Evolutionary conservation across 805 yeast genomes (phyloP).

Genomic region (Ogataea ramenticola): DNA sequence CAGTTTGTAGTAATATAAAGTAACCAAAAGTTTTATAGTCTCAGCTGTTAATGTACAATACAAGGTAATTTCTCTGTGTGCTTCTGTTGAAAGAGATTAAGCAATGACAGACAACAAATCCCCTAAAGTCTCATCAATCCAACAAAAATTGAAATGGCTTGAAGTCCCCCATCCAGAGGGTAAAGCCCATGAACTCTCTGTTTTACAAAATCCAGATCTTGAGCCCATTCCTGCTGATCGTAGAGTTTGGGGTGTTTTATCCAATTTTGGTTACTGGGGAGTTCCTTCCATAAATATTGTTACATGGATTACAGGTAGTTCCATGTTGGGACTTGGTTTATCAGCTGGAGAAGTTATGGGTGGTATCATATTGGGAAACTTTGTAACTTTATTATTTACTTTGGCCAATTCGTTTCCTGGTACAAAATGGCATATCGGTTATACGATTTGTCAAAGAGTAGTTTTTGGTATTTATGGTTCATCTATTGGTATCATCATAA

Average conservation of each 20-base stretch:
- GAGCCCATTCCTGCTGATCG: slow-evolving; percentile 34
- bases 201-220: slow-evolving; percentile 27
- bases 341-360: slow-evolving; percentile 18
- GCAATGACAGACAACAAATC: too few species aligned
- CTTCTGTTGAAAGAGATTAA: too few species aligned
- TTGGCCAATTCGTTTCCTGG: slow-evolving; percentile 43
- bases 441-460: slow-evolving; percentile 35
- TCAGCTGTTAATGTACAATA: too few species aligned
- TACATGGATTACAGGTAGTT: slow-evolving; percentile 35
- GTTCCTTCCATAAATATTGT: slow-evolving; percentile 15
- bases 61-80: too few species aligned
- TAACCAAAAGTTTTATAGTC: too few species aligned
- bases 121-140: too few species aligned
- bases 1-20: too few species aligned
- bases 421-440: slow-evolving; percentile 42
- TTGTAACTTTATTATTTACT: slow-evolving; percentile 35
- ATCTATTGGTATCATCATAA: slow-evolving; percentile 32
- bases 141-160: slow-evolving; percentile 1
- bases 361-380: slow-evolving; percentile 38
- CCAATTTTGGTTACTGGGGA: slow-evolving; percentile 33
- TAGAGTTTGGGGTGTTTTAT: slow-evolving; percentile 36
- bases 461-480: slow-evolving; percentile 42
- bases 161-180: slow-evolving; percentile 5
- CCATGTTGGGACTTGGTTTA: slow-evolving; percentile 32
- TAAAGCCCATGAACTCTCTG: neutral